A percentile compares a stretch with the other conserved stretches of the same genome.
phyloP scores from a whole-genome alignment of 208 protist species.

The Trichomonas vaginalis region DNA sequence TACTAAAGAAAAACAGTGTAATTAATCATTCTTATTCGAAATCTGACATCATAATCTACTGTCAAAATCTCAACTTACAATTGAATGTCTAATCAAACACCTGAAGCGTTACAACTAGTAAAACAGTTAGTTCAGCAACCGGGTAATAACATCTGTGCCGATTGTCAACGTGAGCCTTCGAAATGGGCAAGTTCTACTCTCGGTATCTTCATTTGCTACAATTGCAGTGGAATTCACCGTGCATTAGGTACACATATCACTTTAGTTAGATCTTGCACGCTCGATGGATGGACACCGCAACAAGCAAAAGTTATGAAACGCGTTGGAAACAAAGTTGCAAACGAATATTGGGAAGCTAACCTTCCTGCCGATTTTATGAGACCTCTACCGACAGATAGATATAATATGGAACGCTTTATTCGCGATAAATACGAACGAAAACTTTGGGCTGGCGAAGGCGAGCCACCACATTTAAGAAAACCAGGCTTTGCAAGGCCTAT shows the following conservation, averaged over 20 bases:
- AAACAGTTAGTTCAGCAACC: background rate
- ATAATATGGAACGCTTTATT: constrained; percentile 22
- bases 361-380: background rate
- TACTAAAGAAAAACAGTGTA: too few species aligned
- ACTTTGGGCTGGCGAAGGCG: background rate
- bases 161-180: constrained; percentile 23
- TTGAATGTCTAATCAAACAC: background rate
- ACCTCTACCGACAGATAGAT: background rate
- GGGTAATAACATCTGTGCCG: constrained; percentile 28
- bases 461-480: background rate
- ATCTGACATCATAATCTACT: too few species aligned
- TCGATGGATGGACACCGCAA: constrained; percentile 38
- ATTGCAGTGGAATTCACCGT: constrained; percentile 47
- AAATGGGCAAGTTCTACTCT: constrained; percentile 40
- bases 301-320: background rate
- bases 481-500: background rate
- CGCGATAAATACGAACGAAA: constrained; percentile 27
- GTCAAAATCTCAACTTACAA: too few species aligned
- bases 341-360: constrained; percentile 14
- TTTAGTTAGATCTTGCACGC: constrained; percentile 30
- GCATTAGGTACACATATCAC: constrained; percentile 47
- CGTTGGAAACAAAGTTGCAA: constrained; percentile 1
- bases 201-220: constrained; percentile 47
- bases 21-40: too few species aligned
- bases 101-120: background rate